phyloP scores from a whole-genome alignment of 441 rosid species.

The Rhodomyrtus psidioides region DNA sequence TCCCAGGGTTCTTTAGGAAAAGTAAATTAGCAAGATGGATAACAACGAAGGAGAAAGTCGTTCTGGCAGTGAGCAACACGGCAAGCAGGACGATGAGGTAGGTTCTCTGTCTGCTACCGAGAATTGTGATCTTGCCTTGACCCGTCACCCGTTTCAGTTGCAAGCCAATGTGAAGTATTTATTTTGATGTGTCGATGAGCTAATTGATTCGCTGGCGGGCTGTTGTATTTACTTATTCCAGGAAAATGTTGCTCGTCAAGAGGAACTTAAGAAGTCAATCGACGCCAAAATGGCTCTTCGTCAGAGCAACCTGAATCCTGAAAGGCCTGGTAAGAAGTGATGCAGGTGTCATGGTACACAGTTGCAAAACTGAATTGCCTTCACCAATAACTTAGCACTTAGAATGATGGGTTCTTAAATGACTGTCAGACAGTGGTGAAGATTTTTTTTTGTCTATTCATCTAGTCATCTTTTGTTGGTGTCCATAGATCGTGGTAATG shows the following conservation, averaged over 20 bases:
- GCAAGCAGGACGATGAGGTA: constrained; percentile 84
- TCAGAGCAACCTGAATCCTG: constrained; percentile 84
- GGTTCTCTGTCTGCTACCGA: neutral
- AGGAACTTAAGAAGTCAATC: constrained; percentile 56
- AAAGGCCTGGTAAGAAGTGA: constrained; percentile 66
- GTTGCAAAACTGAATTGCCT: neutral
- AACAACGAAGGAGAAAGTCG: constrained; percentile 61
- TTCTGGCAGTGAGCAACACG: constrained; percentile 26
- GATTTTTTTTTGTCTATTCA: neutral
- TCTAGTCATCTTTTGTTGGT: neutral
- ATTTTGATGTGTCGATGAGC: neutral
- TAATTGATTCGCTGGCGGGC: neutral
- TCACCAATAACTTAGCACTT: neutral
- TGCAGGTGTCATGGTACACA: neutral
- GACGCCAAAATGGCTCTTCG: constrained; percentile 93
- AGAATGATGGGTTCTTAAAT: neutral
- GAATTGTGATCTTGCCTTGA: neutral
- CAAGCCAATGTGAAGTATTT: neutral
- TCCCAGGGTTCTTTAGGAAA: neutral
- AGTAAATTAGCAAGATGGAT: constrained; percentile 36
- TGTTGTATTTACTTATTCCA: constrained; percentile 11
- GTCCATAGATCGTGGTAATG: neutral
- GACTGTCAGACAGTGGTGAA: neutral
- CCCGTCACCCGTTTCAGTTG: neutral
- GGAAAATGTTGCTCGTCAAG: constrained; percentile 86